Base-by-base conservation (phyloP, 441 rosid genomes). In the Rhodomyrtus psidioides region DNA sequence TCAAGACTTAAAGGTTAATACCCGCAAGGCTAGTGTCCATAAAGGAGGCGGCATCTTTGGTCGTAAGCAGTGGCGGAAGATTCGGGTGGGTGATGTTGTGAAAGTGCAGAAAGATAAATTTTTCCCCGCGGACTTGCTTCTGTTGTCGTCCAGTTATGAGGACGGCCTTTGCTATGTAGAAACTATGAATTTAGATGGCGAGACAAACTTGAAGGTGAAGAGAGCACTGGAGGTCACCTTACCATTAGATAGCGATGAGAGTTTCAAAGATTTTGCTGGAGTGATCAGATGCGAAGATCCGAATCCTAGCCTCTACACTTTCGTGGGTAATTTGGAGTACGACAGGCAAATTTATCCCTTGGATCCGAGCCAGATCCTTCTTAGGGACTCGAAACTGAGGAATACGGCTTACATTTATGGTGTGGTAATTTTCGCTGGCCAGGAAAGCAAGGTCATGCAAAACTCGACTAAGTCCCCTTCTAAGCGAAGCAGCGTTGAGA, bases 101-200 rank as follows among this genome's bases (percentile, higher is more conserved):
- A 96, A 91, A 92, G 98, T 97, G 85, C 95, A 97, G 90, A 97
- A 97, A 90, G 97, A 97, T 82, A 94, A 92, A 53, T 97, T 95
- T 88, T 97, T 96, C 85, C 99, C 99, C 9, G 97, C 98, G 62
- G 99, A 97, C 89, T 90, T 97, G 90, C 95, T 97, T 83, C 91
- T 97, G 62, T 89, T 97, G 93, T 94, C 98, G 4, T 93, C 98
- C 9, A 92, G 94, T 89, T 97, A 96, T 82, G 99, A 94, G 87
- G 99, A 97, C 86, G 99, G 99, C 87, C 93, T 97, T 84, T 96
- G 98, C 83, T 97, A 97, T 87, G 99, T 97, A 79, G 99, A 97
- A 92, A 97, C 99, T 27, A 97, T 97, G 99, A 97, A 97, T 89
- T 91, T 97, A 88, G 99, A 97, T 88, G 99, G 99, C 9, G 99